Percentiles rank a stretch among this genome's conserved stretches.
Evolutionary conservation across 345 rosid genomes (phyloP).

Genomic region (Noccaea caerulescens): DNA sequence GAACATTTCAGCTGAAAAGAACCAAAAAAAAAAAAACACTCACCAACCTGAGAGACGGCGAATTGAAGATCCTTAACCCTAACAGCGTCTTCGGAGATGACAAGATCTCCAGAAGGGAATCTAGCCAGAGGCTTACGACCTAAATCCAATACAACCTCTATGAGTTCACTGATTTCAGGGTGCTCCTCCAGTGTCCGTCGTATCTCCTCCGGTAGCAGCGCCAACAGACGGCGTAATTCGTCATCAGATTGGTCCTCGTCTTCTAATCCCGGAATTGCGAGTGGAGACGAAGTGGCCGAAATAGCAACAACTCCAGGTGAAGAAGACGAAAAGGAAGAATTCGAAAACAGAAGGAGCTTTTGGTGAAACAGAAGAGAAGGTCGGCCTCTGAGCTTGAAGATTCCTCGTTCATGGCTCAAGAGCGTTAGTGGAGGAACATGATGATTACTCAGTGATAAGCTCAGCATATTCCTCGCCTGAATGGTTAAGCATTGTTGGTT

Average conservation of each 20-base stretch:
- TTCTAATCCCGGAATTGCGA: slow-evolving; percentile 24
- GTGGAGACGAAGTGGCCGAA: slow-evolving; percentile 39
- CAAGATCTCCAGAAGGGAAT: slow-evolving; percentile 88
- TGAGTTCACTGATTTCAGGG: slow-evolving; percentile 58
- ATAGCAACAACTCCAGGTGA: slow-evolving; percentile 25
- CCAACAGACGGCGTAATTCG: slow-evolving; percentile 74
- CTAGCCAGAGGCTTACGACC: slow-evolving; percentile 88
- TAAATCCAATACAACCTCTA: slow-evolving; percentile 88
- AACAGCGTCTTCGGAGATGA: slow-evolving; percentile 66
- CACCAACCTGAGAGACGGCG: slow-evolving; percentile 77
- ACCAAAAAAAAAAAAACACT: background rate
- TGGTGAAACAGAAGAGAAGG: slow-evolving; percentile 21
- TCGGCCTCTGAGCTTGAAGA: slow-evolving; percentile 27
- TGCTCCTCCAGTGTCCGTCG: slow-evolving; percentile 61
- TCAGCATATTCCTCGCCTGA: slow-evolving; percentile 35
- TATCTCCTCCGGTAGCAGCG: slow-evolving; percentile 69
- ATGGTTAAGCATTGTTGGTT: background rate
- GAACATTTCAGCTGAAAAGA: background rate
- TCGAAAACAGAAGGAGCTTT: slow-evolving; percentile 5
- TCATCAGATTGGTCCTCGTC: slow-evolving; percentile 50
- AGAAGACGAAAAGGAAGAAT: slow-evolving; percentile 24
- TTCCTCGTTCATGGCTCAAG: slow-evolving; percentile 30
- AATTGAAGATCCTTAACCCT: slow-evolving; percentile 56
- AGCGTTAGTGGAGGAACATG: slow-evolving; percentile 43
- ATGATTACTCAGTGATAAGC: slow-evolving; percentile 43